A percentile compares a stretch with the other conserved stretches of the same genome.
These are phyloP conservation scores for Cylindrotheca closterium DNA, from an alignment of 108 stramenopile genomes.

Conservation along the genomic window DNA sequence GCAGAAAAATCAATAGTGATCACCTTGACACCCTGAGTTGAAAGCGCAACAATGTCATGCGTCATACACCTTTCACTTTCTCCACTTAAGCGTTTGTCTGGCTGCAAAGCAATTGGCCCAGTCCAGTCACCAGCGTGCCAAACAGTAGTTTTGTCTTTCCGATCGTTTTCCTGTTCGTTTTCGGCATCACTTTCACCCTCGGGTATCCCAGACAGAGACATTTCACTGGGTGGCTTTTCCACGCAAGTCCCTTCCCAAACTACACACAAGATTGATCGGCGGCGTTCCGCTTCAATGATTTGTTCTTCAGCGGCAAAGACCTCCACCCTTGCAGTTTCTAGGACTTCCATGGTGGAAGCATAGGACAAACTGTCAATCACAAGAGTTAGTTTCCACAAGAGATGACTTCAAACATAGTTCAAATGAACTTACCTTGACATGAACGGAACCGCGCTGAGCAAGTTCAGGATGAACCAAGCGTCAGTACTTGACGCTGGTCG, in stretches of 20 bases:
- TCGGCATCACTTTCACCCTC: not conserved
- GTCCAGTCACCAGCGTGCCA: slow-evolving; percentile 93
- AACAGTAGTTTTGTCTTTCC: slow-evolving; percentile 29
- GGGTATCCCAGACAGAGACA: not conserved
- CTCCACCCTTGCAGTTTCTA: slow-evolving; percentile 77
- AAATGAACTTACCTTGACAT: slow-evolving; percentile 55
- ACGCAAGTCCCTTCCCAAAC: slow-evolving; percentile 89
- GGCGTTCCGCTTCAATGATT: slow-evolving; percentile 55
- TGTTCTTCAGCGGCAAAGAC: slow-evolving; percentile 59
- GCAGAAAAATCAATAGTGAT: slow-evolving; percentile 72
- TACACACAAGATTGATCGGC: slow-evolving; percentile 62
- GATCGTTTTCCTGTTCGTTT: not conserved
- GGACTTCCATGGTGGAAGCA: slow-evolving; percentile 81
- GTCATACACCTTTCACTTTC: slow-evolving; percentile 59
- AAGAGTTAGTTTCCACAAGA: not conserved
- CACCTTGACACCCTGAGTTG: slow-evolving; percentile 83
- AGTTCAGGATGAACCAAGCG: slow-evolving; percentile 87
- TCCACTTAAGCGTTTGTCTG: slow-evolving; percentile 70
- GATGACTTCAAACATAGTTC: not conserved
- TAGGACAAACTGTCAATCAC: slow-evolving; percentile 63
- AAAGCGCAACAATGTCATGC: slow-evolving; percentile 77
- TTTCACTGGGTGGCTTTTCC: slow-evolving; percentile 39
- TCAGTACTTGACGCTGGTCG: slow-evolving; percentile 83
- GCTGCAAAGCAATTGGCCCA: slow-evolving; percentile 79
- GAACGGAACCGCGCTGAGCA: slow-evolving; percentile 83